A percentile compares a stretch with the other conserved stretches of the same genome.
Conservation (phyloP, 306 rosid species). For the Senna siamea region DNA sequence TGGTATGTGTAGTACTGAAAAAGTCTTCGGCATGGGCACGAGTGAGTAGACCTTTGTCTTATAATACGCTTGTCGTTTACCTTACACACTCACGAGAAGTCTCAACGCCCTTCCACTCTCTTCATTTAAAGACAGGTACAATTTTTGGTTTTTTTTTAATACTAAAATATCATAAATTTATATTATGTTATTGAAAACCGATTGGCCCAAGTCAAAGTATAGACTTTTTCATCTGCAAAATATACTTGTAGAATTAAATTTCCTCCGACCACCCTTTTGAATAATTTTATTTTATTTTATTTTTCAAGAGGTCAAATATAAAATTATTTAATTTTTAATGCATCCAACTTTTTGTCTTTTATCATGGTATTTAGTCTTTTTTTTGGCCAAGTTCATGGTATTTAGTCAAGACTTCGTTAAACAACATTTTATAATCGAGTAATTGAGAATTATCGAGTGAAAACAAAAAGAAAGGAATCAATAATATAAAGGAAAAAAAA, state of each 20-base stretch:
- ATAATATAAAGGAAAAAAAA: neutral
- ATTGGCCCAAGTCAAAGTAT: too few relatives aligned
- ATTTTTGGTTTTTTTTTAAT: too few relatives aligned
- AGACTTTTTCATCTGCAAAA: neutral
- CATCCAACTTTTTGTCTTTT: neutral
- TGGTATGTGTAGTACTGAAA: slow-evolving; percentile 30
- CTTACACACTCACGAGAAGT: slow-evolving; percentile 36
- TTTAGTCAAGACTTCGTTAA: neutral
- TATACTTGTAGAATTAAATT: neutral
- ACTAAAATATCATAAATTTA: too few relatives aligned
- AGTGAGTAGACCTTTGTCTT: slow-evolving; percentile 42
- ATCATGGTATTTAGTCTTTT: neutral
- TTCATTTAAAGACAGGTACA: neutral
- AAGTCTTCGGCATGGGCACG: slow-evolving; percentile 23
- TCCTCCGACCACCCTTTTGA: neutral
- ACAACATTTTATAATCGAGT: neutral
- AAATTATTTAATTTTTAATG: neutral
- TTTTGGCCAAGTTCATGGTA: too few relatives aligned
- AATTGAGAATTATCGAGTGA: neutral
- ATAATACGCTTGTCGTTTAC: slow-evolving; percentile 27
- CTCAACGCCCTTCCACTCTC: slow-evolving; percentile 5
- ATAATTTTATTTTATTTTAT: too few relatives aligned
- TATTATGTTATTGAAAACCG: too few relatives aligned
- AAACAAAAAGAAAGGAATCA: slow-evolving; percentile 14
- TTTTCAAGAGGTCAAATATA: too few relatives aligned